phyloP scores from a whole-genome alignment of 352 stramenopile genomes.

The Phytophthora lateralis region DNA sequence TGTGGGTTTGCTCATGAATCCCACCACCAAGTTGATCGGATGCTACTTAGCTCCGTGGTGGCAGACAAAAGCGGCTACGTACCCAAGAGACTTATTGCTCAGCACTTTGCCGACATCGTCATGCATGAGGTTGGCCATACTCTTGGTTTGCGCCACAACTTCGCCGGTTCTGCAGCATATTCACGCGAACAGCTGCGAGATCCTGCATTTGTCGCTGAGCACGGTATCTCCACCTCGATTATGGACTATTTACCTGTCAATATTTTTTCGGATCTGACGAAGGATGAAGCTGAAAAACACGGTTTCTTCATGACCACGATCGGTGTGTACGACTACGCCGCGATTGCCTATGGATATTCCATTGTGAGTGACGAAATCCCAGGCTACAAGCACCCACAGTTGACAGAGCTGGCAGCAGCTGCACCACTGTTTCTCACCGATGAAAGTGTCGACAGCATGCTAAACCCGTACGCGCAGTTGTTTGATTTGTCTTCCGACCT shows the following conservation, averaged over 20 bases:
- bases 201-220: slow-evolving; percentile 45
- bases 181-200: slow-evolving; percentile 64
- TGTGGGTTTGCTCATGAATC: slow-evolving; percentile 50
- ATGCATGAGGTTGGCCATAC: slow-evolving; percentile 92
- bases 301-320: slow-evolving; percentile 75
- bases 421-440: slow-evolving; percentile 72
- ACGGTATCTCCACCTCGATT: slow-evolving; percentile 70
- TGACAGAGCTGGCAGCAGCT: slow-evolving; percentile 49
- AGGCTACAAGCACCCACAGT: slow-evolving; percentile 42
- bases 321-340: slow-evolving; percentile 78
- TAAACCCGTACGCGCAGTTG: slow-evolving; percentile 57
- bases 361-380: slow-evolving; percentile 49
- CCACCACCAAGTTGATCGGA: slow-evolving; percentile 51
- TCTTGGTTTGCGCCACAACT: slow-evolving; percentile 88
- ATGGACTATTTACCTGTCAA: slow-evolving; percentile 91
- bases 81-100: slow-evolving; percentile 60
- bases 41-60: slow-evolving; percentile 34
- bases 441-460: slow-evolving; percentile 44
- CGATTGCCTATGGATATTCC: slow-evolving; percentile 88
- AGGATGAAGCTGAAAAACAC: slow-evolving; percentile 39
- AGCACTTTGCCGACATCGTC: slow-evolving; percentile 77
- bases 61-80: slow-evolving; percentile 35
- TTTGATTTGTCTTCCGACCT: slow-evolving; percentile 68
- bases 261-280: slow-evolving; percentile 75
- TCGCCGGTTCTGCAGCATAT: slow-evolving; percentile 62